Evolutionary conservation across 2,329 filamentous ascomycete genomes (phyloP).

Genomic region (Pleomassaria siparia): DNA sequence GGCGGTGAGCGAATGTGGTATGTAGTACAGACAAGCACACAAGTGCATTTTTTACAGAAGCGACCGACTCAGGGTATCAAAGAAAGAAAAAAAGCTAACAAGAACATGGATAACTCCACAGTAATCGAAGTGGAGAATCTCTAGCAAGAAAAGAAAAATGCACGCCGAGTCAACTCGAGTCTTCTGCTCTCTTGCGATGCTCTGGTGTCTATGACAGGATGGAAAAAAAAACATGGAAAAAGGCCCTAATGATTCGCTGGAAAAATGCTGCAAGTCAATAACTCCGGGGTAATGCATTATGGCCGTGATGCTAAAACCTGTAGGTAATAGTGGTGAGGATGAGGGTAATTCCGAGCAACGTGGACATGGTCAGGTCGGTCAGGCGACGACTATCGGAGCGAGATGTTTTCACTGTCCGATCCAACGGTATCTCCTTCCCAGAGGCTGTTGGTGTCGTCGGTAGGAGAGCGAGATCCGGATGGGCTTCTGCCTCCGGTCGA

Average conservation of each 20-base stretch:
- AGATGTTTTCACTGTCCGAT: slow-evolving; percentile 48
- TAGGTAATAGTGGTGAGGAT: slow-evolving; percentile 11
- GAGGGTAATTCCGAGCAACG: slow-evolving; percentile 21
- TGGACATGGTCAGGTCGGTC: slow-evolving; percentile 16
- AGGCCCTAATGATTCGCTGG: slow-evolving; percentile 35
- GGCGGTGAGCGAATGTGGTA: slow-evolving; percentile 13
- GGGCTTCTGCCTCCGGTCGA: slow-evolving; percentile 66
- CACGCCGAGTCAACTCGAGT: slow-evolving; percentile 14
- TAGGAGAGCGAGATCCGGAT: slow-evolving; percentile 49
- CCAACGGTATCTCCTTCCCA: slow-evolving; percentile 62
- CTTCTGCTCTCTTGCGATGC: slow-evolving; percentile 21
- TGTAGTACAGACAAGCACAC: too few species aligned
- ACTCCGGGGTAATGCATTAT: slow-evolving; percentile 42
- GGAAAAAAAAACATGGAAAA: slow-evolving; percentile 17
- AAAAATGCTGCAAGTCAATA: slow-evolving; percentile 36
- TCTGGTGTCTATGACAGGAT: slow-evolving; percentile 25
- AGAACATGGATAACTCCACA: too few species aligned
- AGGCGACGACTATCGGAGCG: slow-evolving; percentile 25
- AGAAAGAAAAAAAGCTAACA: slow-evolving; percentile 10
- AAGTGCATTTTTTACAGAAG: slow-evolving; percentile 20
- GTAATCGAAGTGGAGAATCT: slow-evolving; percentile 18
- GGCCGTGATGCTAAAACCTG: slow-evolving; percentile 38
- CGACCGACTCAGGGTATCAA: slow-evolving; percentile 40
- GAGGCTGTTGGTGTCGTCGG: slow-evolving; percentile 59
- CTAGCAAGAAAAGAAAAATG: slow-evolving; percentile 16